phyloP scores from a whole-genome alignment of 1,284 basidiomycete species.

The Pyrrhoderma lamaoense region DNA sequence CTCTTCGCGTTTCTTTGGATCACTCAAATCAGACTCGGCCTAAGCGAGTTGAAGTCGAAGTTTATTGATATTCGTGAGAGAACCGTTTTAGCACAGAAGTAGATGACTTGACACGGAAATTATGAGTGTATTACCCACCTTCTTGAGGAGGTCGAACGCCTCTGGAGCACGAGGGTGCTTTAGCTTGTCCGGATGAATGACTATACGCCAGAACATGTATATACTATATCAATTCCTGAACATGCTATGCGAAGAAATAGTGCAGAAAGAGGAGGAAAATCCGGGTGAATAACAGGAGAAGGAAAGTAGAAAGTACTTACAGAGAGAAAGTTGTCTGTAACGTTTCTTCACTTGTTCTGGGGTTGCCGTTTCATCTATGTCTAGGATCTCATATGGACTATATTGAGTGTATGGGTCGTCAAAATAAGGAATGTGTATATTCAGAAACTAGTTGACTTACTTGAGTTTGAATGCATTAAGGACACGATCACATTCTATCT shows the following conservation, averaged over 20 bases:
- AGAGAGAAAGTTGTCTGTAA: constrained; percentile 74
- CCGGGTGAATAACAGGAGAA: too few relatives aligned
- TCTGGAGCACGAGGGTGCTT: constrained; percentile 71
- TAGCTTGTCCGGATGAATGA: constrained; percentile 84
- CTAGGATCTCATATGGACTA: constrained; percentile 74
- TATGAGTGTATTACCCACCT: constrained; percentile 39
- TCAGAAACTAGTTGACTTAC: constrained; percentile 35
- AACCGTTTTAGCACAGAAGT: too few relatives aligned
- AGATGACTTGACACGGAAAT: too few relatives aligned
- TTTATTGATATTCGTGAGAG: too few relatives aligned
- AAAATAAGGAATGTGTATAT: not conserved
- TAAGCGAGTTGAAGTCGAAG: constrained; percentile 27
- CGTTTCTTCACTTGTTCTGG: constrained; percentile 72
- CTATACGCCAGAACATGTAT: constrained; percentile 34
- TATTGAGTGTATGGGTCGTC: constrained; percentile 4
- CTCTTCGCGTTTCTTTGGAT: constrained; percentile 66
- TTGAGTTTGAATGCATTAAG: constrained; percentile 80
- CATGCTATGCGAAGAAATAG: constrained; percentile 5
- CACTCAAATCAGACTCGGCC: constrained; percentile 75
- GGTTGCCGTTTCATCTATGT: constrained; percentile 55
- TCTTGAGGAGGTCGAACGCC: constrained; percentile 79
- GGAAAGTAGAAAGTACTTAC: constrained; percentile 36
- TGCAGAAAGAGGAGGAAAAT: too few relatives aligned
- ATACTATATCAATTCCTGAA: not conserved
- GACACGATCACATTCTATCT: constrained; percentile 80